These are phyloP conservation scores for Suhomyces panamericanus DNA, from an alignment of 1,139 yeast species.

Conservation along the genomic window DNA sequence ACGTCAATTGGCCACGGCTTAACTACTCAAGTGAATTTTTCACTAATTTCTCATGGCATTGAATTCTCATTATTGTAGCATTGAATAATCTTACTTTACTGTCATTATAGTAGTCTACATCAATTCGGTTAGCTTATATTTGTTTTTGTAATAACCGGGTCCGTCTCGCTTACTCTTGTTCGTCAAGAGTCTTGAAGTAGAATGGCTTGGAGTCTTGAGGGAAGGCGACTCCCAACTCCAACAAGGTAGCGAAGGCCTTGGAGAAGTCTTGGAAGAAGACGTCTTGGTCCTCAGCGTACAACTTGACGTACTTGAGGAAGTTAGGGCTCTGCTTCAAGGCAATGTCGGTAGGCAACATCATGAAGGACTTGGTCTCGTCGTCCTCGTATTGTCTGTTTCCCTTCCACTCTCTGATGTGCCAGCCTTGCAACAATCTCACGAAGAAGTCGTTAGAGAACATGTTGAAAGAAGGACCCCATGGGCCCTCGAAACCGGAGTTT, in stretches of 20 bases:
- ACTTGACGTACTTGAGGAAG: constrained; percentile 65
- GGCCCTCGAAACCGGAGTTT: constrained; percentile 81
- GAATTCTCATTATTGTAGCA: too few relatives aligned
- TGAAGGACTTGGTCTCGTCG: constrained; percentile 66
- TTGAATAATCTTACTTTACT: too few relatives aligned
- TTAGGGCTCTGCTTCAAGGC: constrained; percentile 66
- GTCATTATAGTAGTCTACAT: background rate
- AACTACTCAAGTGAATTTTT: too few relatives aligned
- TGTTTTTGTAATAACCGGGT: background rate
- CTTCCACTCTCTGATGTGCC: constrained; percentile 76
- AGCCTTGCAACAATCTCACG: constrained; percentile 68
- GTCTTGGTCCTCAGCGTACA: constrained; percentile 71
- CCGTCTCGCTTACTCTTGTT: constrained; percentile 38
- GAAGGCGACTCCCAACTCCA: constrained; percentile 74
- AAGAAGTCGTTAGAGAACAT: constrained; percentile 81
- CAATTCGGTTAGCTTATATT: background rate
- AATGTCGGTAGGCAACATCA: constrained; percentile 91
- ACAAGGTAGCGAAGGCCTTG: constrained; percentile 62
- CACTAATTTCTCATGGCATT: too few relatives aligned
- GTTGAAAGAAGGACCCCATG: constrained; percentile 92
- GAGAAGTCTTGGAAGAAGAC: constrained; percentile 73
- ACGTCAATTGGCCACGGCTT: too few relatives aligned
- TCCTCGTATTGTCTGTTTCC: constrained; percentile 79
- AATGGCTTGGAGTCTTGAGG: constrained; percentile 47
- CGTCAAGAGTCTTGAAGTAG: constrained; percentile 69